Conservation (phyloP, 2,329 filamentous ascomycete species). For the Ascochyta rabiei region DNA sequence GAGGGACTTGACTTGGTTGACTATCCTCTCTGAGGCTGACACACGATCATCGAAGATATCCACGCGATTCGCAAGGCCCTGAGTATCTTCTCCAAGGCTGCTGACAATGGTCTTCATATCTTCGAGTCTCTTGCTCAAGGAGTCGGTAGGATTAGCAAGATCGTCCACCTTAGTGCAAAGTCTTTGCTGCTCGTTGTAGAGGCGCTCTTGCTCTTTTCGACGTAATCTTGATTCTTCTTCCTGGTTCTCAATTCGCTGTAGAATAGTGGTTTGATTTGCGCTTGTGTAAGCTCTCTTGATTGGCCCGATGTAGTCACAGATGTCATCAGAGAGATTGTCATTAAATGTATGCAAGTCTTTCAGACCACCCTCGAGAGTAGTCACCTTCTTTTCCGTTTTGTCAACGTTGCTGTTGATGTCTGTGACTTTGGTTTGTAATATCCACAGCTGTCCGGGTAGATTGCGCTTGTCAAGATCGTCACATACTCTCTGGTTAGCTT, state of each 20-base stretch:
- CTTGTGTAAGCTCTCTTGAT: not conserved
- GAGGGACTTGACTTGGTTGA: not conserved
- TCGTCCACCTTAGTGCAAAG: not conserved
- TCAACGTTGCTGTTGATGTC: not conserved
- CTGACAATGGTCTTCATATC: not conserved
- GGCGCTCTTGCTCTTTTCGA: not conserved
- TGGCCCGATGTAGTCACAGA: not conserved
- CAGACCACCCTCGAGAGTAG: not conserved
- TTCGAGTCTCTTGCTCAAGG: not conserved
- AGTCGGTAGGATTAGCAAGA: not conserved
- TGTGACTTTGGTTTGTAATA: not conserved
- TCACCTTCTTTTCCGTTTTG: not conserved
- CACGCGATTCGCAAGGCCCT: not conserved
- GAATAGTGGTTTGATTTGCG: not conserved
- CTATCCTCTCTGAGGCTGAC: not conserved
- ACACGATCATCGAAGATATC: not conserved
- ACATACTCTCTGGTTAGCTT: not conserved
- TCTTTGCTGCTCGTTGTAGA: not conserved
- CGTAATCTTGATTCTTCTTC: not conserved
- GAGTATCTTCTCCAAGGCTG: not conserved
- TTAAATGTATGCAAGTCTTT: not conserved
- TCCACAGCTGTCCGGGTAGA: not conserved
- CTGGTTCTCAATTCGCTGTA: not conserved
- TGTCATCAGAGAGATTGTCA: not conserved
- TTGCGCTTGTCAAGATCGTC: not conserved